phyloP scores from a whole-genome alignment of 305 asterid species.

The Plantago rigida region DNA sequence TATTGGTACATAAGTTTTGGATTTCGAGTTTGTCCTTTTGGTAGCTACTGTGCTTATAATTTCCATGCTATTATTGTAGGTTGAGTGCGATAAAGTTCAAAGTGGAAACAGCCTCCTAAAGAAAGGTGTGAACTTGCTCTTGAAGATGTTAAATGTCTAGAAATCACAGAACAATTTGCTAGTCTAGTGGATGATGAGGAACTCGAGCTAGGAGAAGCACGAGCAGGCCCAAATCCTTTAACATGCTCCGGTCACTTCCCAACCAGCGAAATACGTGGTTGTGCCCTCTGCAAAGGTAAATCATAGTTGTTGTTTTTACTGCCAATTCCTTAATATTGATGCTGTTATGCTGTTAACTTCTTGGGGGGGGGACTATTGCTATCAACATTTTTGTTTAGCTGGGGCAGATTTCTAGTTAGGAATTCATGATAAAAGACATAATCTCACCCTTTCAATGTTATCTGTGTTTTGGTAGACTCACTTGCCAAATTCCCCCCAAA shows the following conservation, averaged over 20 bases:
- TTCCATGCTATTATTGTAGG: constrained; percentile 34
- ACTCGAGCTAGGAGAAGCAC: constrained; percentile 74
- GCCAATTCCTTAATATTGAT: constrained; percentile 15
- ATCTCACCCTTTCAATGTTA: constrained; percentile 16
- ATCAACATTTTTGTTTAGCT: background rate
- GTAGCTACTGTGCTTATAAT: constrained; percentile 16
- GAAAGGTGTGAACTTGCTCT: constrained; percentile 70
- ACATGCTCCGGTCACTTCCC: constrained; percentile 70
- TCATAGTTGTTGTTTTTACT: constrained; percentile 8
- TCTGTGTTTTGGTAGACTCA: constrained; percentile 48
- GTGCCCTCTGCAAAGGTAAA: constrained; percentile 94
- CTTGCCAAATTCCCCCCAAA: constrained; percentile 86
- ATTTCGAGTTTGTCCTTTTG: background rate
- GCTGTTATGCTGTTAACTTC: background rate
- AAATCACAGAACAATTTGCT: constrained; percentile 38
- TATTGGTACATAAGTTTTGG: constrained; percentile 2
- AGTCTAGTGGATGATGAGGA: constrained; percentile 78
- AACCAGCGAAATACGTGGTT: constrained; percentile 53
- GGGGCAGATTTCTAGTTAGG: constrained; percentile 10
- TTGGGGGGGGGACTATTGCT: background rate
- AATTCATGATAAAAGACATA: too few species aligned
- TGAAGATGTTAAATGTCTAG: constrained; percentile 40
- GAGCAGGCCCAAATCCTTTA: constrained; percentile 65
- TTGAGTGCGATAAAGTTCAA: constrained; percentile 40
- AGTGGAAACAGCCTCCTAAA: constrained; percentile 39